Conservation (phyloP, 2,329 filamentous ascomycete species). For the Zymoseptoria crescenta region DNA sequence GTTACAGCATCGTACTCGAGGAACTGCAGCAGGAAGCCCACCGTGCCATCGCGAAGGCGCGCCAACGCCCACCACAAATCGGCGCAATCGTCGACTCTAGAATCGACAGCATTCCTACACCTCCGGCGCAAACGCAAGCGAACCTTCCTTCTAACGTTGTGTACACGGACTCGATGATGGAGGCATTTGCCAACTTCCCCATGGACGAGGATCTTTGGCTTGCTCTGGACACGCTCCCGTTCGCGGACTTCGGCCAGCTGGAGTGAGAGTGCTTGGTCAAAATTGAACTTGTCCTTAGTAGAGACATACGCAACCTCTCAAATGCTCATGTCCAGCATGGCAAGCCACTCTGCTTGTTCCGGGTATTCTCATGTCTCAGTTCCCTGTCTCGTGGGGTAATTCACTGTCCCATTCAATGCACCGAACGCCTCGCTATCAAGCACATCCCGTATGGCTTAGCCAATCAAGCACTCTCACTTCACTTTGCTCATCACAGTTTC, state of each 20-base stretch:
- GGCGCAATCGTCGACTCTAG: conserved; percentile 2
- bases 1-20: conserved; percentile 48
- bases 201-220: conserved; percentile 25
- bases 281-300: not conserved
- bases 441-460: not conserved
- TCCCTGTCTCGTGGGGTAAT: not conserved
- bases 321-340: not conserved
- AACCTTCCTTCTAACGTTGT: not conserved
- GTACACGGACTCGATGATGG: conserved; percentile 2
- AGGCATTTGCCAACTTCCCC: conserved; percentile 13
- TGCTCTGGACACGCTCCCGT: conserved; percentile 25
- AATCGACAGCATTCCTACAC: not conserved
- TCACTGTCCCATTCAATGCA: not conserved
- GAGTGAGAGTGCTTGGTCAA: not conserved
- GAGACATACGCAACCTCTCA: not conserved
- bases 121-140: not conserved
- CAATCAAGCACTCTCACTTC: conserved; percentile 11
- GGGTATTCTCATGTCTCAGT: not conserved
- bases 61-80: conserved; percentile 5
- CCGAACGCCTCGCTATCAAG: conserved; percentile 2
- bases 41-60: conserved; percentile 17
- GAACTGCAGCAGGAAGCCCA: conserved; percentile 41
- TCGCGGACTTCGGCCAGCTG: conserved; percentile 14
- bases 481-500: conserved; percentile 96
- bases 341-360: not conserved